Percentiles rank a stretch among this genome's conserved stretches.
phyloP scores from a whole-genome alignment of 2,329 filamentous ascomycete species.

The Dendrostoma leiphaemia region DNA sequence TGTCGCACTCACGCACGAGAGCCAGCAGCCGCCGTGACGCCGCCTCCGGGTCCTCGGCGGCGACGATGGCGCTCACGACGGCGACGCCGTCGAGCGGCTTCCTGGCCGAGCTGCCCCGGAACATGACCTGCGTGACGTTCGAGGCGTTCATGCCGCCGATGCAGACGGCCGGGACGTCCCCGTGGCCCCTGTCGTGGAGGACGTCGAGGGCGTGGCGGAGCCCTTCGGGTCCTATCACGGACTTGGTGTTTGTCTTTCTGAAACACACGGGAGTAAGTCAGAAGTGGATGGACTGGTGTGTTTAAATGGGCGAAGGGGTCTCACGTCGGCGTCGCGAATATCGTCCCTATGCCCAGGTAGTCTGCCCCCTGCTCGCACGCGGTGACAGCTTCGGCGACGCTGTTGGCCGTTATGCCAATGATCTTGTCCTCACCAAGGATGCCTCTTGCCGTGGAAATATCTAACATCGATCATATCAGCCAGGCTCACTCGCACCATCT shows the following conservation, averaged over 20 bases:
- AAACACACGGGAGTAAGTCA: too few species aligned
- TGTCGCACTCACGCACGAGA: conserved; percentile 46
- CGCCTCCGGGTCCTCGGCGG: conserved; percentile 62
- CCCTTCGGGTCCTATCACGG: conserved; percentile 72
- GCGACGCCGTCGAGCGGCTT: conserved; percentile 78
- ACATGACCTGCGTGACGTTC: conserved; percentile 73
- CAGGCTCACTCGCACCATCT: too few species aligned
- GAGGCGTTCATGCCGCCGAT: conserved; percentile 84
- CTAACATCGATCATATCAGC: too few species aligned
- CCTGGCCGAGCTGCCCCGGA: conserved; percentile 55
- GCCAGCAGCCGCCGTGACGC: conserved; percentile 59
- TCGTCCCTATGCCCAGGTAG: conserved; percentile 87
- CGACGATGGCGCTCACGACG: conserved; percentile 85
- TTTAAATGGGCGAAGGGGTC: conserved; percentile 21
- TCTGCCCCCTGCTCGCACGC: conserved; percentile 78
- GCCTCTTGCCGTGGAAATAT: conserved; percentile 62
- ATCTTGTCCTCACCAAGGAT: conserved; percentile 76
- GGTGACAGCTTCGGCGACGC: conserved; percentile 65
- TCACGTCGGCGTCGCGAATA: conserved; percentile 81
- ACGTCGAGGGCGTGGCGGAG: conserved; percentile 63
- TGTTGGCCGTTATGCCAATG: conserved; percentile 85
- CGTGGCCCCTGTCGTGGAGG: conserved; percentile 49
- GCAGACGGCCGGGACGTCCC: conserved; percentile 64
- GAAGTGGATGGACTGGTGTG: neutral
- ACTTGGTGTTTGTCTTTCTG: conserved; percentile 87